Conservation (phyloP, 2,329 filamentous ascomycete genomes). For the Trichophyton simii region DNA sequence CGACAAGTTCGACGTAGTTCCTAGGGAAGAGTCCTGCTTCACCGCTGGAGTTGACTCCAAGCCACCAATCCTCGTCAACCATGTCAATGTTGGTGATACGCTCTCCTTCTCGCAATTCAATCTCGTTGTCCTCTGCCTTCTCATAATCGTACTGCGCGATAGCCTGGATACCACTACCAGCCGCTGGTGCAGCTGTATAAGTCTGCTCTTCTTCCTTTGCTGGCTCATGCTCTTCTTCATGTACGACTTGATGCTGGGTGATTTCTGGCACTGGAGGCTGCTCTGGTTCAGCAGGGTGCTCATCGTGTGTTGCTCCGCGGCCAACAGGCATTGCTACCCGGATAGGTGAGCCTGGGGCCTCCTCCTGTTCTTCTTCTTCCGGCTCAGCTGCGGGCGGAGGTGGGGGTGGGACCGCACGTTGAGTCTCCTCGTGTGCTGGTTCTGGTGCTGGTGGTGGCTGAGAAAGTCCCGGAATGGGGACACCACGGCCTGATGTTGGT, state of each 20-base stretch:
- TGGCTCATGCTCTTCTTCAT: neutral
- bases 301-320: slow-evolving; percentile 42
- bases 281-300: slow-evolving; percentile 31
- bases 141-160: slow-evolving; percentile 90
- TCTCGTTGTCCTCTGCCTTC: slow-evolving; percentile 93
- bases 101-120: slow-evolving; percentile 81
- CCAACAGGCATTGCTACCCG: slow-evolving; percentile 76
- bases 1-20: slow-evolving; percentile 85
- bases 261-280: slow-evolving; percentile 11
- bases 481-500: slow-evolving; percentile 53
- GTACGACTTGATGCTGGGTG: neutral
- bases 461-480: slow-evolving; percentile 67
- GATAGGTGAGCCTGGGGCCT: slow-evolving; percentile 58
- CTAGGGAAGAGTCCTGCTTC: slow-evolving; percentile 88
- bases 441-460: slow-evolving; percentile 44
- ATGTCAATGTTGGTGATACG: slow-evolving; percentile 85
- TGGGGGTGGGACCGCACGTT: slow-evolving; percentile 26
- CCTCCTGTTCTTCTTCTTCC: slow-evolving; percentile 32
- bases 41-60: slow-evolving; percentile 75
- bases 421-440: slow-evolving; percentile 34
- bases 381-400: slow-evolving; percentile 36
- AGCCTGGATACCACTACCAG: slow-evolving; percentile 54
- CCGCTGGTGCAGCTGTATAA: slow-evolving; percentile 20
- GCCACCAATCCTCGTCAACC: slow-evolving; percentile 98
- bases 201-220: neutral